These are phyloP conservation scores for Candida nanaspora DNA, from an alignment of 805 yeast species.

Conservation along the genomic window DNA sequence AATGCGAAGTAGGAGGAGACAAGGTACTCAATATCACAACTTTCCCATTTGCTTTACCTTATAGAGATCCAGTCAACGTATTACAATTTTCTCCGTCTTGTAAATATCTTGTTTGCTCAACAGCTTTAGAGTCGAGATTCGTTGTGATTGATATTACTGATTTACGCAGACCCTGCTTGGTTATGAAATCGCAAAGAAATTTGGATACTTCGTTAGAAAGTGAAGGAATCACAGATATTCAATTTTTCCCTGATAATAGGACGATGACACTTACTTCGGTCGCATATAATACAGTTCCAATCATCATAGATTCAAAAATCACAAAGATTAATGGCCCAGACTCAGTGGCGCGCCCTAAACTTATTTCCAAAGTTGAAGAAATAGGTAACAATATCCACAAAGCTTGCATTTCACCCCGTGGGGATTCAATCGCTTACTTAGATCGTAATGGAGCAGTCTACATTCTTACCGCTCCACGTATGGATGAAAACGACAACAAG, in stretches of 20 bases:
- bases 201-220: slow-evolving; percentile 64
- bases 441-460: slow-evolving; percentile 75
- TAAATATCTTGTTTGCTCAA: slow-evolving; percentile 64
- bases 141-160: slow-evolving; percentile 64
- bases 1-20: slow-evolving; percentile 3
- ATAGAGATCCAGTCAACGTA: slow-evolving; percentile 75
- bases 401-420: slow-evolving; percentile 73
- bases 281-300: slow-evolving; percentile 60
- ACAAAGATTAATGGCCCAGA: slow-evolving; percentile 31
- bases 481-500: slow-evolving; percentile 47
- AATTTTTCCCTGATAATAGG: slow-evolving; percentile 62
- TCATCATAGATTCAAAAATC: slow-evolving; percentile 58
- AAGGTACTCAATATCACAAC: slow-evolving; percentile 13
- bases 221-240: slow-evolving; percentile 83
- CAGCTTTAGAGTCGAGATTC: slow-evolving; percentile 72
- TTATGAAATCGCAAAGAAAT: slow-evolving; percentile 61
- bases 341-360: slow-evolving; percentile 49
- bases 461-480: slow-evolving; percentile 54
- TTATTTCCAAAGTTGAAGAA: slow-evolving; percentile 62
- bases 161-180: slow-evolving; percentile 54
- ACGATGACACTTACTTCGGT: slow-evolving; percentile 48
- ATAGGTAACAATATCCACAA: slow-evolving; percentile 75
- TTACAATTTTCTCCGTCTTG: slow-evolving; percentile 70
- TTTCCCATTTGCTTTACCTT: slow-evolving; percentile 61
- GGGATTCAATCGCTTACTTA: slow-evolving; percentile 76